These are phyloP conservation scores for Rossbeevera mucosa DNA, from an alignment of 768 basidiomycete species.

Conservation along the genomic window DNA sequence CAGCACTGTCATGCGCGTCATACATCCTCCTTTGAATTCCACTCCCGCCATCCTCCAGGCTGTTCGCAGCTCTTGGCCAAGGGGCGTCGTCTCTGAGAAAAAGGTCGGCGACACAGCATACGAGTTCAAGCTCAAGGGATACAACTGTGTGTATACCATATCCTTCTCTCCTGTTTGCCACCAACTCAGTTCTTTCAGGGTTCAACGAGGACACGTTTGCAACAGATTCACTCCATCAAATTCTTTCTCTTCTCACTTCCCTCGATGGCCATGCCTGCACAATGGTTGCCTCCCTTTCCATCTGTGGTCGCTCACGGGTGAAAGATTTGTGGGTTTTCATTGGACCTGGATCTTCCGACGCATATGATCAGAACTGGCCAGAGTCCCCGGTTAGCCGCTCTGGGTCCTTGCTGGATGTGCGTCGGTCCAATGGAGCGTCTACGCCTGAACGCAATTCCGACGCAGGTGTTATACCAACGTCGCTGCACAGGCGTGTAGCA, in stretches of 20 bases:
- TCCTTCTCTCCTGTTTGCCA: conserved; percentile 11
- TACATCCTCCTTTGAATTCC: conserved; percentile 68
- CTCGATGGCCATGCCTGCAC: conserved; percentile 66
- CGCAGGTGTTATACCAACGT: conserved; percentile 21
- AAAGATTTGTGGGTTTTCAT: conserved; percentile 80
- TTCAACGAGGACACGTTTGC: conserved; percentile 76
- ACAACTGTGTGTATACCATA: conserved; percentile 53
- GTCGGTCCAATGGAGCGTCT: conserved; percentile 31
- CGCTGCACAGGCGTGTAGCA: conserved; percentile 30
- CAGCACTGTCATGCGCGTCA: conserved; percentile 63
- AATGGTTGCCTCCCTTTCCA: conserved; percentile 64
- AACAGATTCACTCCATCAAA: conserved; percentile 67
- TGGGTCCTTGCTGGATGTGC: conserved; percentile 34
- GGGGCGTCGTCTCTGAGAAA: conserved; percentile 74
- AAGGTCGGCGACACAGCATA: conserved; percentile 67
- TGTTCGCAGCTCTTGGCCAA: conserved; percentile 72
- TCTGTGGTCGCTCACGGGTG: conserved; percentile 64
- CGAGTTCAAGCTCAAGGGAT: conserved; percentile 80
- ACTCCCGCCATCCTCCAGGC: conserved; percentile 81
- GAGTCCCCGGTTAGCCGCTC: conserved; percentile 34
- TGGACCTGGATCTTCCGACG: conserved; percentile 40
- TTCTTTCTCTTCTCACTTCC: conserved; percentile 60
- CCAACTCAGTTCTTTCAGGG: conserved; percentile 42
- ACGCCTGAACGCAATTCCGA: conserved; percentile 30
- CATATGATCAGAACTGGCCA: conserved; percentile 30